Evolutionary conservation across 768 basidiomycete species (phyloP), one percentile per base, ranked within the genome.

Genomic region (Suillus subluteus): DNA sequence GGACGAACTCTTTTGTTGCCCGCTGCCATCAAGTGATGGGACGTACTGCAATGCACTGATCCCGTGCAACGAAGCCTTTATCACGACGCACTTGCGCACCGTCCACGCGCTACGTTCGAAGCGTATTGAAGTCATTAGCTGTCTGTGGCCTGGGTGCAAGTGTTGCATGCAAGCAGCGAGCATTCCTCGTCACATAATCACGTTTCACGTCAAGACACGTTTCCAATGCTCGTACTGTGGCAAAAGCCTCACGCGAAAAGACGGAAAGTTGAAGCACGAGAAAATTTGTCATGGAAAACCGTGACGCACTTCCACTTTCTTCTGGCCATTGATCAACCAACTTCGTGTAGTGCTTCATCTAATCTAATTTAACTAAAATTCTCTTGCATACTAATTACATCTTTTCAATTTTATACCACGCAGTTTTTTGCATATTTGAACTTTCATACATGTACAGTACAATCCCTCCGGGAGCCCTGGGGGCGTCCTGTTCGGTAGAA

Each of bases 161-260:
- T 32, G 18, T 2, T 7, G 9, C 18, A 43, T 30, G 18, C 59
- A 61, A 32, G 26, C 41, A 11, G 59, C 59, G 6, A 61, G 59
- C 41, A 43, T 21, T 12, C 59, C 59, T 30, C 59, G 59, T 43
- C 59, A 61, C 7, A 61, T 61, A 5, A 30, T 61, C 18, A 61
- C 59, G 26, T 26, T 4, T 13, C 59, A 61, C 37, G 26, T 61
- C 26, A 61, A 43, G 18, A 21, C 26, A 4, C 43, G 59, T 43
- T 30, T 61, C 26, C 43, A 13, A 30, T 61, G 59, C 12, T 61
- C 59, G 11, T 61, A 61, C 18, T 61, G 59, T 8, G 59, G 30
- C 0, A 61, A 61, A 44, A 61, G 41, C 21, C 59, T 61, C 18
- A 61, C 59, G 18, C 41, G 59, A 23, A 61, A 61, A 41, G 59